These are phyloP conservation scores for Hanseniaspora guilliermondii DNA, from an alignment of 805 yeast species.

Conservation along the genomic window DNA sequence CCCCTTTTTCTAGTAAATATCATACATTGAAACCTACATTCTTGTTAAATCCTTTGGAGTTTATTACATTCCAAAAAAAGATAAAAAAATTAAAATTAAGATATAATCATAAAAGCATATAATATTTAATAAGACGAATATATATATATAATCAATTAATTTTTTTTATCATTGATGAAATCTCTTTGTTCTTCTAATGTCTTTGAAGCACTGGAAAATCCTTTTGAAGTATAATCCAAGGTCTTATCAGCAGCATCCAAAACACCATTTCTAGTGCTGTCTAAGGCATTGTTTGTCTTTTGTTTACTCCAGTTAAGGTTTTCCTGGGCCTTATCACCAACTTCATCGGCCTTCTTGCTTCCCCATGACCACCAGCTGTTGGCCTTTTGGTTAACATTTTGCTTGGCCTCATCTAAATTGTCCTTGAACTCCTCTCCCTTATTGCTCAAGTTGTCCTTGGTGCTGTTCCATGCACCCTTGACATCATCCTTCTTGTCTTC, in stretches of 20 bases:
- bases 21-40: background rate
- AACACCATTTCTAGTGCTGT: background rate
- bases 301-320: constrained; percentile 15
- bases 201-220: constrained; percentile 4
- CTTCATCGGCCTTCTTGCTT: constrained; percentile 17
- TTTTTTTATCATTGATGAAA: constrained; percentile 6
- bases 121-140: background rate
- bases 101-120: background rate
- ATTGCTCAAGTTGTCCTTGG: constrained; percentile 29
- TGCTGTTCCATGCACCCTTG: constrained; percentile 26
- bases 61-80: too few relatives aligned
- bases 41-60: background rate
- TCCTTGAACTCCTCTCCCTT: constrained; percentile 29
- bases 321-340: constrained; percentile 22
- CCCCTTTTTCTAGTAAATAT: background rate
- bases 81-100: too few relatives aligned
- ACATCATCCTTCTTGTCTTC: constrained; percentile 26
- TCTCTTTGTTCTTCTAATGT: constrained; percentile 10
- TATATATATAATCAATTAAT: background rate
- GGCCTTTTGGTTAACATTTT: constrained; percentile 19
- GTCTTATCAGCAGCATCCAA: constrained; percentile 6
- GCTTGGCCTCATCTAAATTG: constrained; percentile 27
- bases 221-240: background rate
- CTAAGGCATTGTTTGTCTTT: background rate
- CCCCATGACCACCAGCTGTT: constrained; percentile 21